Conservation (phyloP, 2,329 filamentous ascomycete genomes). For the Fusarium sororula region DNA sequence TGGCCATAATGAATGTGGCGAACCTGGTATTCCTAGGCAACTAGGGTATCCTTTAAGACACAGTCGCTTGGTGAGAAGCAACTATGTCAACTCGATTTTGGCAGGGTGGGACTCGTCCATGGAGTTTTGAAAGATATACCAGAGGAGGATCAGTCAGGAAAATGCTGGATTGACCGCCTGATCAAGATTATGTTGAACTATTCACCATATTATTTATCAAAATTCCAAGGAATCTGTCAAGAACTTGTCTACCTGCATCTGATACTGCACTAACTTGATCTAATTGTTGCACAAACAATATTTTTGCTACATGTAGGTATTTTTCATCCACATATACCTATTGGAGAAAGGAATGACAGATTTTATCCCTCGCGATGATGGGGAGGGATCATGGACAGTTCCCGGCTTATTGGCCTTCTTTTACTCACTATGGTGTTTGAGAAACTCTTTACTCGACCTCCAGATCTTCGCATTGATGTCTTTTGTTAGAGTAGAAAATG, state of each 20-base stretch:
- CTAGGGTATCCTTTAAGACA: background rate
- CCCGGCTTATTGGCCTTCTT: background rate
- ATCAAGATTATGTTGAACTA: background rate
- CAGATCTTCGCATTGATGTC: too few species aligned
- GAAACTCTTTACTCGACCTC: fast-evolving
- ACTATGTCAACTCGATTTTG: background rate
- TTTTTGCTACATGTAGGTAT: background rate
- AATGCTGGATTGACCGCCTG: background rate
- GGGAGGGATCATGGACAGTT: background rate
- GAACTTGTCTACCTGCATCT: fast-evolving
- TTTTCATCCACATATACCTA: fast-evolving
- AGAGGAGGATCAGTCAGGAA: background rate
- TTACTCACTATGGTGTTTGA: background rate
- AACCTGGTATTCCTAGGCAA: background rate
- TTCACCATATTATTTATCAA: background rate
- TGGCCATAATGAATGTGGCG: background rate
- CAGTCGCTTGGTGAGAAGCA: background rate
- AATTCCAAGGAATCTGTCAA: background rate
- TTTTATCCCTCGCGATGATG: background rate
- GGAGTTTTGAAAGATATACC: background rate
- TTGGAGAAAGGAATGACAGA: background rate
- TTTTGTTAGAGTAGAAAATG: background rate
- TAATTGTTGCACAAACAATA: background rate
- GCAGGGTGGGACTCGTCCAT: background rate
- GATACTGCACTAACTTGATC: background rate